Evolutionary conservation across 306 rosid species (phyloP).

Genomic region (Mimosa pudica): DNA sequence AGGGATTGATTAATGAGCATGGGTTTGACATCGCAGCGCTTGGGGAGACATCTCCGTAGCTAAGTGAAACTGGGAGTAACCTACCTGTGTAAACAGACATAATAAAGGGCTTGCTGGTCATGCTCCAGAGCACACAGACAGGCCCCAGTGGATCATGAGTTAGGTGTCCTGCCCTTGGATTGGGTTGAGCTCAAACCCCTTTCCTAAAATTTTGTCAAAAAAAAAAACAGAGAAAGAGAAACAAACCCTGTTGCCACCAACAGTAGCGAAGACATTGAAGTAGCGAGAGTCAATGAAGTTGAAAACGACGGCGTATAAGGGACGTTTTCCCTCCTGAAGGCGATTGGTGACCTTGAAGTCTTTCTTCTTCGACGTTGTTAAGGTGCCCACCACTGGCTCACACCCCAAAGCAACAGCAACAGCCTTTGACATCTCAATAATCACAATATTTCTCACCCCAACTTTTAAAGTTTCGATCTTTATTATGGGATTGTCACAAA

Average conservation of each 20-base stretch:
- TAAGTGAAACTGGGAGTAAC: too few species aligned
- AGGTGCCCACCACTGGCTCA: conserved; percentile 78
- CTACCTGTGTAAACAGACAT: too few species aligned
- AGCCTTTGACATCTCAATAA: conserved; percentile 52
- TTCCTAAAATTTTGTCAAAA: too few species aligned
- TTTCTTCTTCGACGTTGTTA: conserved; percentile 54
- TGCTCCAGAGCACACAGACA: too few species aligned
- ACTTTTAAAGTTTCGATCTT: neutral
- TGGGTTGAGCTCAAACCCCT: too few species aligned
- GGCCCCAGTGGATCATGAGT: too few species aligned
- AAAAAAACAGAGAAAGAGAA: neutral
- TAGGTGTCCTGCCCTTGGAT: too few species aligned
- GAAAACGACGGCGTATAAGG: conserved; percentile 84
- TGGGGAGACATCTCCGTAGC: too few species aligned
- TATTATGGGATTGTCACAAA: neutral
- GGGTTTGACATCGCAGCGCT: too few species aligned
- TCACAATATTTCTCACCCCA: neutral
- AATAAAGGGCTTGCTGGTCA: too few species aligned
- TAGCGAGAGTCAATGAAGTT: conserved; percentile 87
- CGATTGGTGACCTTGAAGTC: conserved; percentile 88
- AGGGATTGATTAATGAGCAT: too few species aligned
- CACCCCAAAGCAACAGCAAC: conserved; percentile 52
- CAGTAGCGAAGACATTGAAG: conserved; percentile 87
- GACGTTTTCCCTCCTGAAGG: conserved; percentile 92
- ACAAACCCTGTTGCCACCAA: conserved; percentile 85